These are phyloP conservation scores for Danielia oregonensis DNA, from an alignment of 805 yeast species.

Conservation along the genomic window DNA sequence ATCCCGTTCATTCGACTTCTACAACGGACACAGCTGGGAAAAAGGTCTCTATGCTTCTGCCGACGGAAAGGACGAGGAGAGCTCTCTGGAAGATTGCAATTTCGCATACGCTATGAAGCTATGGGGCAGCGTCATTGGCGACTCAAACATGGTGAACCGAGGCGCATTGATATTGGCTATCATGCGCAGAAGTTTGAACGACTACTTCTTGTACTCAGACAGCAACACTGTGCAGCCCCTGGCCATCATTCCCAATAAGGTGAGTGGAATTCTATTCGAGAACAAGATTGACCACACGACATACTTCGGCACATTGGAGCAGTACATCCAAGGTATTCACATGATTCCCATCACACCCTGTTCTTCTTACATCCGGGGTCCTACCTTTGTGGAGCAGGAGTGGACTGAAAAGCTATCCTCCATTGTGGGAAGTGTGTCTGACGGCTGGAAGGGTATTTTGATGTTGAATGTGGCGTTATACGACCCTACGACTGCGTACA, in stretches of 20 bases:
- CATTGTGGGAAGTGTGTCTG: slow-evolving; percentile 41
- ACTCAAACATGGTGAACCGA: slow-evolving; percentile 47
- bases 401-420: slow-evolving; percentile 19
- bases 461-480: slow-evolving; percentile 42
- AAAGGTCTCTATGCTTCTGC: slow-evolving; percentile 59
- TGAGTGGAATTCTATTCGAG: slow-evolving; percentile 71
- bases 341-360: slow-evolving; percentile 71
- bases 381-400: slow-evolving; percentile 35
- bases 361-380: slow-evolving; percentile 51
- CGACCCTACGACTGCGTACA: slow-evolving; percentile 48
- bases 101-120: slow-evolving; percentile 65
- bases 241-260: slow-evolving; percentile 56
- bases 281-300: slow-evolving; percentile 72
- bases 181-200: slow-evolving; percentile 50
- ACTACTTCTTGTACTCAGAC: slow-evolving; percentile 52
- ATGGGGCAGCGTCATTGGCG: slow-evolving; percentile 64
- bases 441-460: slow-evolving; percentile 63
- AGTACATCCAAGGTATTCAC: slow-evolving; percentile 75
- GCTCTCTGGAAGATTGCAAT: slow-evolving; percentile 67
- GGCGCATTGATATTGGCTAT: slow-evolving; percentile 59
- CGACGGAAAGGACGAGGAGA: slow-evolving; percentile 72
- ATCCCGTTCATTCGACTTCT: slow-evolving; percentile 67
- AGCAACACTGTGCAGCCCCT: slow-evolving; percentile 56
- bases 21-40: slow-evolving; percentile 72
- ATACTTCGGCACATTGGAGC: slow-evolving; percentile 57